Percentiles rank a stretch among this genome's conserved stretches.
Conservation (phyloP, 371 early-diverging fungal species). For the Nosema granulosis region DNA sequence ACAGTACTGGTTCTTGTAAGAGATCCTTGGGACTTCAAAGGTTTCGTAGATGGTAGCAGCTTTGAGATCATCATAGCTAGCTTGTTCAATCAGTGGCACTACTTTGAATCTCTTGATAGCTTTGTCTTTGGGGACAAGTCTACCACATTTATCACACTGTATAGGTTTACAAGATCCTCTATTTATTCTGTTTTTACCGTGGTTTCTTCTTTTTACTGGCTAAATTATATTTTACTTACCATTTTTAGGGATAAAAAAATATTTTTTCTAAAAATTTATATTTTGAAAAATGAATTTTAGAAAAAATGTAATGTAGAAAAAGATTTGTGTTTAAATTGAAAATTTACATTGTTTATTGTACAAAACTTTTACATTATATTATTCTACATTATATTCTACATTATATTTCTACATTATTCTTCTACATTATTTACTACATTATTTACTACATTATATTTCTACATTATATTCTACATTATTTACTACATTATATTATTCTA, state of each 20-base stretch:
- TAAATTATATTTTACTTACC: conserved; percentile 22
- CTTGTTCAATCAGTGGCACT: conserved; percentile 92
- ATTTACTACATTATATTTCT: no score
- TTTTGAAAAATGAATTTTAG: neutral
- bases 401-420: no score
- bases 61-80: conserved; percentile 87
- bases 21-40: conserved; percentile 91
- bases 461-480: no score
- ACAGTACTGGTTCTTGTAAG: conserved; percentile 92
- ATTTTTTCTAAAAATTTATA: neutral
- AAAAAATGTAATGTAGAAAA: neutral
- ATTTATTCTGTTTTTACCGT: conserved; percentile 93
- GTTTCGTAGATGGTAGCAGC: conserved; percentile 86
- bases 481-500: no score
- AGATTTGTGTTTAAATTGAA: neutral
- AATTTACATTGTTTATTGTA: no score
- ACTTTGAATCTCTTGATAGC: conserved; percentile 94
- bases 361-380: no score
- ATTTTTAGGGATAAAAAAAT: conserved; percentile 35
- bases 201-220: conserved; percentile 83
- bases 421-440: no score
- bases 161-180: conserved; percentile 90
- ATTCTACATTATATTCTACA: no score
- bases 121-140: conserved; percentile 97
- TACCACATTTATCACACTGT: conserved; percentile 94